These are phyloP conservation scores for Globisporangium sylvaticum DNA, from an alignment of 352 stramenopile genomes.

Conservation along the genomic window DNA sequence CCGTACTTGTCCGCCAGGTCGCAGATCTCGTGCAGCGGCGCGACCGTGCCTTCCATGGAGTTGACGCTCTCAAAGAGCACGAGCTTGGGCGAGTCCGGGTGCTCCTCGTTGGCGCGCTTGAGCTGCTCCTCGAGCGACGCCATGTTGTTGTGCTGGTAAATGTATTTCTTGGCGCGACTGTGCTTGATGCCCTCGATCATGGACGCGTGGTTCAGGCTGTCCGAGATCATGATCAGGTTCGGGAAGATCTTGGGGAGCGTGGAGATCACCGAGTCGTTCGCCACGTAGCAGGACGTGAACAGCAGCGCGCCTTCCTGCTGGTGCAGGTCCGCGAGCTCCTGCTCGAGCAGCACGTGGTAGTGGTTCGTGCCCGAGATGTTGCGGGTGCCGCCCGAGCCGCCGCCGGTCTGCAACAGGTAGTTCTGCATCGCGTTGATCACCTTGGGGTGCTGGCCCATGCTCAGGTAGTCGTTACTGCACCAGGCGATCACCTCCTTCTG, in stretches of 20 bases:
- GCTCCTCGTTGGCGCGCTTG: slow-evolving; percentile 33
- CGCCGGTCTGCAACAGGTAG: slow-evolving; percentile 75
- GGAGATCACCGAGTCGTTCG: slow-evolving; percentile 87
- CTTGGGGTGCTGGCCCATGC: slow-evolving; percentile 88
- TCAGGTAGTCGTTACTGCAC: slow-evolving; percentile 90
- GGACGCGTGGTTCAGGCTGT: slow-evolving; percentile 89
- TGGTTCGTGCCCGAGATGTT: slow-evolving; percentile 92
- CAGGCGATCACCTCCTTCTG: slow-evolving; percentile 86
- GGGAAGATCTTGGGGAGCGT: slow-evolving; percentile 91
- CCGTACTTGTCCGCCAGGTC: slow-evolving; percentile 89
- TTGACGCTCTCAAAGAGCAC: slow-evolving; percentile 88
- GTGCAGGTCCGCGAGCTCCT: slow-evolving; percentile 83
- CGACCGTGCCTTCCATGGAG: slow-evolving; percentile 86
- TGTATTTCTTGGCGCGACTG: slow-evolving; percentile 72
- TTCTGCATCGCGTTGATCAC: slow-evolving; percentile 83
- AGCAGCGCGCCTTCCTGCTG: slow-evolving; percentile 81
- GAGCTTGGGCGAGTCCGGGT: slow-evolving; percentile 75
- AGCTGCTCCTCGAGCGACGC: slow-evolving; percentile 78
- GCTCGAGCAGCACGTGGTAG: slow-evolving; percentile 87
- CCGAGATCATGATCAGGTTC: slow-evolving; percentile 86
- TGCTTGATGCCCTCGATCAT: slow-evolving; percentile 87
- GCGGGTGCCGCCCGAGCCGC: slow-evolving; percentile 79
- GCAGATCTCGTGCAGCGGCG: slow-evolving; percentile 81
- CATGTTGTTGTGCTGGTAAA: slow-evolving; percentile 88
- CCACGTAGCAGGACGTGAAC: slow-evolving; percentile 90